A percentile compares a stretch with the other conserved stretches of the same genome.
phyloP scores from a whole-genome alignment of 148 eudicot species.

The Camellia japonica region DNA sequence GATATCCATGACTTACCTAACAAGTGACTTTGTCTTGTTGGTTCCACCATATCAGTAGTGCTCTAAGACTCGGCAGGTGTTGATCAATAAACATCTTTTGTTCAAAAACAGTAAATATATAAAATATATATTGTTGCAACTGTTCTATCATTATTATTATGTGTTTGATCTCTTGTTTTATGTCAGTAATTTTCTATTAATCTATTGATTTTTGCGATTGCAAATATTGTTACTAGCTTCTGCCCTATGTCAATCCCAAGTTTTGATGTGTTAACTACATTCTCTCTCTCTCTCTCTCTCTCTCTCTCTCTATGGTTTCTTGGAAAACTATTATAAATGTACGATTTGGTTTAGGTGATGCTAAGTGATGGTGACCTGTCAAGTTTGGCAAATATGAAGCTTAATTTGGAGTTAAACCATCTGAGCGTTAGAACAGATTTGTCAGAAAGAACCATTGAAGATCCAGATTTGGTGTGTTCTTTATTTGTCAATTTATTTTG shows the following conservation, averaged over 20 bases:
- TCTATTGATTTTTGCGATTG: neutral
- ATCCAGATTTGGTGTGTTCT: slow-evolving; percentile 36
- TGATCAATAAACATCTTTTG: neutral
- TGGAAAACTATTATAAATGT: neutral
- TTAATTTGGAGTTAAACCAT: slow-evolving; percentile 64
- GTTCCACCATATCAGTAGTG: neutral
- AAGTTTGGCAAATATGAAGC: slow-evolving; percentile 71
- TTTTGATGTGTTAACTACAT: neutral
- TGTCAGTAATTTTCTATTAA: neutral
- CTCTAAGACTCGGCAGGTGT: neutral
- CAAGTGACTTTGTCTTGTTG: neutral
- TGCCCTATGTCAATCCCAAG: neutral
- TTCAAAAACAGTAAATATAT: neutral
- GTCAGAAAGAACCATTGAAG: slow-evolving; percentile 12
- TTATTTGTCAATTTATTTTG: neutral
- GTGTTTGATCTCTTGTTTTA: neutral
- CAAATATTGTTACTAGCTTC: neutral
- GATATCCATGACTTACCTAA: neutral
- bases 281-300: neutral
- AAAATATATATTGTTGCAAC: neutral
- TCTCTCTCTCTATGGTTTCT: slow-evolving; percentile 9
- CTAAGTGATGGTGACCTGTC: slow-evolving; percentile 78
- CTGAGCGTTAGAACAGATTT: slow-evolving; percentile 13
- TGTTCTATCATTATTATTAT: neutral
- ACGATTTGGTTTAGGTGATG: slow-evolving; percentile 47